A percentile compares a stretch with the other conserved stretches of the same genome.
Evolutionary conservation across 331 rosid genomes (phyloP).

Genomic region (Quercus phellos): DNA sequence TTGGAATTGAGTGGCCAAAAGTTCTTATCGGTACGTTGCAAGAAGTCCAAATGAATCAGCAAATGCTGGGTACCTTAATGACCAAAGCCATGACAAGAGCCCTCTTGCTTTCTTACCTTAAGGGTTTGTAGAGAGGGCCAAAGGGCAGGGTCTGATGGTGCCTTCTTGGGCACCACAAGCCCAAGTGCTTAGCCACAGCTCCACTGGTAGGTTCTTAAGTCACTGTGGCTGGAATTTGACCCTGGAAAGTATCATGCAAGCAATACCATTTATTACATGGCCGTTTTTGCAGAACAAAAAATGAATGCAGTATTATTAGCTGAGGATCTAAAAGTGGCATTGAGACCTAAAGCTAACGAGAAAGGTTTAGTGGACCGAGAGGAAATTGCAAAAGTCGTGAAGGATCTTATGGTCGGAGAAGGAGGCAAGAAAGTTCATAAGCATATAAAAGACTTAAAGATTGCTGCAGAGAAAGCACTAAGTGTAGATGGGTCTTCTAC

Average conservation of each 20-base stretch:
- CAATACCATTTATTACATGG: conserved; percentile 47
- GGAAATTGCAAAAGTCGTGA: conserved; percentile 22
- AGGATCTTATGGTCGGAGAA: conserved; percentile 29
- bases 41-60: conserved; percentile 12
- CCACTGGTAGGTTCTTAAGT: conserved; percentile 30
- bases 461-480: neutral
- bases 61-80: neutral
- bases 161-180: conserved; percentile 37
- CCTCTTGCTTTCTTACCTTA: neutral
- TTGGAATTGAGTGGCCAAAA: conserved; percentile 28
- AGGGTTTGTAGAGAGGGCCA: conserved; percentile 36
- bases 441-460: conserved; percentile 12
- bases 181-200: conserved; percentile 27
- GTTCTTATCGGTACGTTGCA: conserved; percentile 25
- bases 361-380: conserved; percentile 30
- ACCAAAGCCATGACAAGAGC: neutral
- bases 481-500: neutral
- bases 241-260: conserved; percentile 34
- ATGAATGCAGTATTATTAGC: conserved; percentile 27
- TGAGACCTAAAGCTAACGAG: conserved; percentile 28
- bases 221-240: conserved; percentile 41
- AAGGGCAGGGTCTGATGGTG: conserved; percentile 24
- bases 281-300: conserved; percentile 53
- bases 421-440: conserved; percentile 10
- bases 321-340: conserved; percentile 35